Percentiles rank a stretch among this genome's conserved stretches.
phyloP scores from a whole-genome alignment of 345 rosid genomes.

The Pelargonium nanum region DNA sequence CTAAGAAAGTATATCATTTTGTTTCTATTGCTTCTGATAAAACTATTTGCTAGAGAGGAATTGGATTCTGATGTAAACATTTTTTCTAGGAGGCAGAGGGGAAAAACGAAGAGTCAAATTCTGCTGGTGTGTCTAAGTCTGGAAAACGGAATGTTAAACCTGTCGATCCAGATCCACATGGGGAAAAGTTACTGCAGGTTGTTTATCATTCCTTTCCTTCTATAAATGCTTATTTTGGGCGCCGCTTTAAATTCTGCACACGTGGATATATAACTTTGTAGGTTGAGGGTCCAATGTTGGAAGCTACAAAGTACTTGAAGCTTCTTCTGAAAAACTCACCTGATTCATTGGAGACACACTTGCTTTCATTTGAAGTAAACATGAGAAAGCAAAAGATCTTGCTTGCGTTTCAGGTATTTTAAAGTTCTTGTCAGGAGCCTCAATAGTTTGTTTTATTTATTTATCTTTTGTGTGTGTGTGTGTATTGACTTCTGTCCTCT shows the following conservation, averaged over 20 bases:
- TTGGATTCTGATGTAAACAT: slow-evolving; percentile 14
- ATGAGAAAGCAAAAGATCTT: slow-evolving; percentile 87
- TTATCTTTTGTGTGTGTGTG: neutral
- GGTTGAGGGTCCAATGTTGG: slow-evolving; percentile 85
- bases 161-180: slow-evolving; percentile 91
- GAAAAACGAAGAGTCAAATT: slow-evolving; percentile 72
- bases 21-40: slow-evolving; percentile 5
- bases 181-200: slow-evolving; percentile 90
- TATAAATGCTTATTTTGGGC: neutral
- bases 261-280: slow-evolving; percentile 15
- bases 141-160: slow-evolving; percentile 85
- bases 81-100: slow-evolving; percentile 81
- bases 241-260: neutral
- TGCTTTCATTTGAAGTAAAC: slow-evolving; percentile 90
- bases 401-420: slow-evolving; percentile 81
- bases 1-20: slow-evolving; percentile 60
- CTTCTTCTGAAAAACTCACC: slow-evolving; percentile 86
- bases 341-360: slow-evolving; percentile 76
- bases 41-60: slow-evolving; percentile 4
- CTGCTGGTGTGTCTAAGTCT: slow-evolving; percentile 57
- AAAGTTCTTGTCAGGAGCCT: neutral
- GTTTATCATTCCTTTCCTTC: slow-evolving; percentile 9
- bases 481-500: too few species aligned
- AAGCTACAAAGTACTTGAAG: slow-evolving; percentile 89
- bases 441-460: neutral